These are phyloP conservation scores for Pleurotus eryngii DNA, from an alignment of 768 basidiomycete genomes.

Conservation along the genomic window DNA sequence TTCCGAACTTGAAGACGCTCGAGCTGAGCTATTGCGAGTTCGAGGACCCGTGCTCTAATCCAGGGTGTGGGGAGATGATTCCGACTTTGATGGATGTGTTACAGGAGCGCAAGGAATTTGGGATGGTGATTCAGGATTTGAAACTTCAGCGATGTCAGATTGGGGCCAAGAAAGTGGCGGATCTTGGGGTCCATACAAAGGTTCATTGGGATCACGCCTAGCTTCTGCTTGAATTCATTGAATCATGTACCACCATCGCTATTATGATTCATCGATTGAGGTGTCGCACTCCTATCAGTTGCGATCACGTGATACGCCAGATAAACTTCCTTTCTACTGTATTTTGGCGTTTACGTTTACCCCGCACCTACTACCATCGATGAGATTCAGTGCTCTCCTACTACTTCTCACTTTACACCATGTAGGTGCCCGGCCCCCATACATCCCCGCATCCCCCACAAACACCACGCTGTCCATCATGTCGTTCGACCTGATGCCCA, in stretches of 20 bases:
- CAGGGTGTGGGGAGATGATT: neutral
- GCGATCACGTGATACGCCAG: too few relatives aligned
- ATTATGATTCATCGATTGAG: too few relatives aligned
- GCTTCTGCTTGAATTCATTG: too few relatives aligned
- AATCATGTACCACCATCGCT: too few relatives aligned
- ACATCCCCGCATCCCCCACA: conserved; percentile 71
- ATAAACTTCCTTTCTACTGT: too few relatives aligned
- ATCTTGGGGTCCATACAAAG: neutral
- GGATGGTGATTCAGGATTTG: neutral
- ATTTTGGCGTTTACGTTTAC: too few relatives aligned
- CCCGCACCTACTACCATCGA: too few relatives aligned
- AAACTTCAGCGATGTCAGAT: conserved; percentile 1
- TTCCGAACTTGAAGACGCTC: neutral
- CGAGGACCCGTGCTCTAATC: neutral
- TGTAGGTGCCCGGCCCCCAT: conserved; percentile 25
- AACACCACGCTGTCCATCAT: conserved; percentile 52
- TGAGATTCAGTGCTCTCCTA: too few relatives aligned
- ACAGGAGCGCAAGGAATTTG: neutral
- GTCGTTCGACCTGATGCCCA: neutral
- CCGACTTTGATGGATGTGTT: neutral
- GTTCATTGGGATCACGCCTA: neutral
- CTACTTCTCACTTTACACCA: too few relatives aligned
- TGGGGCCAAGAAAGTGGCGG: neutral
- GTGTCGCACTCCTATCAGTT: too few relatives aligned
- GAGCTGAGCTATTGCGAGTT: neutral